phyloP scores from a whole-genome alignment of 345 rosid species.

The Eucalyptus brandiana region DNA sequence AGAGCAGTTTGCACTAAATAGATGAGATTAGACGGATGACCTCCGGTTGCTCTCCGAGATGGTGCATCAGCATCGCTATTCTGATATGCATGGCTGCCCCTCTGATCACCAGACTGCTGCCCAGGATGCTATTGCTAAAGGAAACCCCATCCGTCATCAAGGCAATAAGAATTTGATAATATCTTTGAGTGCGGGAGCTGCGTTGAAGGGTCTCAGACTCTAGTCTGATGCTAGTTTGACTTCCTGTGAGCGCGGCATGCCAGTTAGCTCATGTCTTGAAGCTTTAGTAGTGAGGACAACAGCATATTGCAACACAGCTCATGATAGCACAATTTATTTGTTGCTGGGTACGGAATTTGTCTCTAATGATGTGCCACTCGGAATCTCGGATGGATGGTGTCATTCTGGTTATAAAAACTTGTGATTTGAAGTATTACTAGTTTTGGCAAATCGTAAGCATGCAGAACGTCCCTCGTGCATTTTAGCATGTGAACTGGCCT shows the following conservation, averaged over 20 bases:
- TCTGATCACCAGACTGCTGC: slow-evolving; percentile 11
- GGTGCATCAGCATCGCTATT: slow-evolving; percentile 10
- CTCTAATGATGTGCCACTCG: background rate
- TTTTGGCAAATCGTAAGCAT: background rate
- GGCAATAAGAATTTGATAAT: slow-evolving; percentile 8
- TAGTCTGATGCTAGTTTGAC: background rate
- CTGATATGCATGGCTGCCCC: slow-evolving; percentile 8
- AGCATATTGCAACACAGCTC: background rate
- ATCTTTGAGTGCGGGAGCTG: background rate
- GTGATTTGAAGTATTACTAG: background rate
- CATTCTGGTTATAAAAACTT: background rate
- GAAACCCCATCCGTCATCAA: slow-evolving; percentile 9
- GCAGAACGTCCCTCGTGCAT: background rate
- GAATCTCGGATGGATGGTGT: background rate
- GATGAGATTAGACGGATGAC: background rate
- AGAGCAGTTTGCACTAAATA: background rate
- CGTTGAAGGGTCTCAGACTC: background rate
- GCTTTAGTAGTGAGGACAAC: background rate
- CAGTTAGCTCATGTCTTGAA: background rate
- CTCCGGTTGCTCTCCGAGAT: background rate
- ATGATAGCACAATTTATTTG: background rate
- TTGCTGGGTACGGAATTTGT: background rate
- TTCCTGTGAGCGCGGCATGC: background rate
- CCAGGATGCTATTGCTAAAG: slow-evolving; percentile 10
- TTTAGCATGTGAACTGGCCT: background rate